Evolutionary conservation across 1,139 yeast species (phyloP).

Genomic region (Debaryomyces coudertii): DNA sequence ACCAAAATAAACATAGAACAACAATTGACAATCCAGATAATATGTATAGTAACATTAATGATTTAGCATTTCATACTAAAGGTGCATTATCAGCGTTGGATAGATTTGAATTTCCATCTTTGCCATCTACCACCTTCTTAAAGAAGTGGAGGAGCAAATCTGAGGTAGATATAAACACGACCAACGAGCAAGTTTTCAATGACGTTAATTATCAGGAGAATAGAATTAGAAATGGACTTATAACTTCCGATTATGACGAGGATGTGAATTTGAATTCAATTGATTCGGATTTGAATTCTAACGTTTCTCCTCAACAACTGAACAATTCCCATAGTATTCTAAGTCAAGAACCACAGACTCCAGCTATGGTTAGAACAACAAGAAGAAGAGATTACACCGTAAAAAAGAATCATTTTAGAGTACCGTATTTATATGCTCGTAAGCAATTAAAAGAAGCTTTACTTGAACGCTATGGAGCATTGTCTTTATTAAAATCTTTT

Average conservation of each 20-base stretch:
- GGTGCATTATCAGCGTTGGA: constrained; percentile 37
- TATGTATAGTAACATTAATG: constrained; percentile 29
- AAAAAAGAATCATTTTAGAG: constrained; percentile 37
- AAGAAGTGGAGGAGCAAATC: constrained; percentile 22
- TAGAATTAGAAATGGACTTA: constrained; percentile 42
- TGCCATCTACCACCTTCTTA: constrained; percentile 55
- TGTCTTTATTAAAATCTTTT: constrained; percentile 78
- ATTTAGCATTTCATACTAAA: constrained; percentile 37
- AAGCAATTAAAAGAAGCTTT: constrained; percentile 77
- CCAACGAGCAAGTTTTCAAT: constrained; percentile 18
- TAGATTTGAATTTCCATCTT: constrained; percentile 57
- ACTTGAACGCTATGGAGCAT: constrained; percentile 75
- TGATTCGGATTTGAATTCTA: constrained; percentile 19
- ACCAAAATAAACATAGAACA: constrained; percentile 10
- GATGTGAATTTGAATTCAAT: constrained; percentile 19
- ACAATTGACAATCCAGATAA: constrained; percentile 13
- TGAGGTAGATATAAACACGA: constrained; percentile 17
- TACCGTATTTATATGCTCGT: constrained; percentile 73
- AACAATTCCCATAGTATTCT: not conserved
- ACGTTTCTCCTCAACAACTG: not conserved
- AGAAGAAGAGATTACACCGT: constrained; percentile 38
- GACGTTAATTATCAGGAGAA: constrained; percentile 45
- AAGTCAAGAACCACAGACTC: constrained; percentile 14
- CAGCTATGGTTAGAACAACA: constrained; percentile 22
- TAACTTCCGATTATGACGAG: constrained; percentile 18